Evolutionary conservation across 345 rosid genomes (phyloP), one percentile per base, ranked within the genome.

Genomic region (Euphorbia tirucalli): DNA sequence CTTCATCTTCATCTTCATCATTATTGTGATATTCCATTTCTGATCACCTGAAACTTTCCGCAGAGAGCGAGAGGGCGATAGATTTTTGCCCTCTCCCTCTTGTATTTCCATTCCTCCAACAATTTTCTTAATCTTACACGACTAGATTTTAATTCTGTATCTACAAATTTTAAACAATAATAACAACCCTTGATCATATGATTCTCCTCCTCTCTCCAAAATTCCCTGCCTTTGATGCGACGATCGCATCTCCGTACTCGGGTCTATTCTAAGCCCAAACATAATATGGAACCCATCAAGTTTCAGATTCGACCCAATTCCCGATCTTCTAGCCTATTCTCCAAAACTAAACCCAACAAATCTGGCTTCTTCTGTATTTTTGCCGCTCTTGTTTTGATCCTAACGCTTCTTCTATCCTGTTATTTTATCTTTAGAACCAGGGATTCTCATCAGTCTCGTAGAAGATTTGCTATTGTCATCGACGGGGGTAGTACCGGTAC

Each of bases 401-500:
- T 65, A 0, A 48, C 86, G 74, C 69, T 75, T 10, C 9, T 85
- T 3, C 7, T 73, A 0, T 70, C 72, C 14, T 71, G 70, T 11
- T 79, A 68, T 79, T 84, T 78, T 48, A 25, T 75, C 74, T 64
- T 82, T 16, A 62, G 1, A 10, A 70, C 28, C 48, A 66, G 44
- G 54, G 66, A 50, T 19, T 41, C 58, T 11, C 16, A 28, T 37
- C 8, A 10, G 2, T 31, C 16, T 11, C 55, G 18, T 49, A 62
- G 28, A 15, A 68, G 58, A 27, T 88, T 84, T 78, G 78, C 86
- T 35, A 74, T 89, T 71, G 71, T 93, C 16, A 78, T 93, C 52
- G 98, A 93, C 50, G 98, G 96, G 4, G 98, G 98, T 48, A 93
- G 98, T 49, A 89, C 98, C 3, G 98, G 98, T 44, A 85, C 93